Evolutionary conservation across 306 rosid species (phyloP).

Genomic region (Vicia faba): DNA sequence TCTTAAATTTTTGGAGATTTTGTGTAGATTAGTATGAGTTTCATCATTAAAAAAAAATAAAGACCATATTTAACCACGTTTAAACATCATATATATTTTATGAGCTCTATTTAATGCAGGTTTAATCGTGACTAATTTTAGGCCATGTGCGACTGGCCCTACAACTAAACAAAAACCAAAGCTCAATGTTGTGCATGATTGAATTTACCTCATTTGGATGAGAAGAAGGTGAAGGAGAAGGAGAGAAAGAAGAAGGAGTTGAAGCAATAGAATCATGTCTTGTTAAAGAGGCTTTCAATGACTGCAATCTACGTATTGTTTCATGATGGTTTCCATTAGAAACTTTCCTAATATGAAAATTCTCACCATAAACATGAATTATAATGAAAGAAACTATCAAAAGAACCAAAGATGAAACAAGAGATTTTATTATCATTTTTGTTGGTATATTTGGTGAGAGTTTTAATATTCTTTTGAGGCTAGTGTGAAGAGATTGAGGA

Average conservation of each 20-base stretch:
- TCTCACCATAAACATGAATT: constrained; percentile 34
- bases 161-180: neutral
- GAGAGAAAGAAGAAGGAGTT: too few species aligned
- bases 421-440: constrained; percentile 41
- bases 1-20: too few species aligned
- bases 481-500: constrained; percentile 34
- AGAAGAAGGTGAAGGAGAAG: constrained; percentile 38
- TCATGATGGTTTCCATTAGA: constrained; percentile 29
- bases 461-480: constrained; percentile 15
- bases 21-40: too few species aligned
- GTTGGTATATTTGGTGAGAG: constrained; percentile 34
- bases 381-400: constrained; percentile 36
- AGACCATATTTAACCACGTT: too few species aligned
- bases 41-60: too few species aligned
- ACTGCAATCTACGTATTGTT: constrained; percentile 44
- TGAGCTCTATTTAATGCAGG: too few species aligned
- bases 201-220: constrained; percentile 41
- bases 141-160: too few species aligned
- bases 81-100: too few species aligned
- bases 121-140: too few species aligned
- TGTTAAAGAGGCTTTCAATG: constrained; percentile 47
- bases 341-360: constrained; percentile 28
- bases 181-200: neutral
- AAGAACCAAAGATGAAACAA: constrained; percentile 30
- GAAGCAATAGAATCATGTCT: constrained; percentile 46